A percentile compares a stretch with the other conserved stretches of the same genome.
These are phyloP conservation scores for Ammopiptanthus mongolicus DNA, from an alignment of 306 rosid species.

Conservation along the genomic window DNA sequence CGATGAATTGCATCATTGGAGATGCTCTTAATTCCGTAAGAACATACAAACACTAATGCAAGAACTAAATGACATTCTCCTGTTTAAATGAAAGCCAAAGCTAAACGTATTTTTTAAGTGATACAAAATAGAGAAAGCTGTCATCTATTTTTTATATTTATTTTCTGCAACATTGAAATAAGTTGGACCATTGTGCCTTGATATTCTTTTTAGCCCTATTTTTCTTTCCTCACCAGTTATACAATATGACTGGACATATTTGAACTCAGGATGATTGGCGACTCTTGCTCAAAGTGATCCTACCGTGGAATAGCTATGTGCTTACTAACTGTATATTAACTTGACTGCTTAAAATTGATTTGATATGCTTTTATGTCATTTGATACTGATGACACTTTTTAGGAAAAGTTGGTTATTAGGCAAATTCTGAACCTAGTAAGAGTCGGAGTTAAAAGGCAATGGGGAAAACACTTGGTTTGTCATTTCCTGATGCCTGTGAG, in stretches of 20 bases:
- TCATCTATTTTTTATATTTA: not conserved
- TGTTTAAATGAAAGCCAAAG: not conserved
- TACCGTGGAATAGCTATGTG: too few relatives aligned
- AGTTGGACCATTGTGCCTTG: not conserved
- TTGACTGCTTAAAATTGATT: not conserved
- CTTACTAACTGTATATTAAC: not conserved
- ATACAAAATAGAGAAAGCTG: slow-evolving; percentile 35
- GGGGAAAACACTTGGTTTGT: not conserved
- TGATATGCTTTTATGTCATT: not conserved
- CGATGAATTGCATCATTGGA: too few relatives aligned
- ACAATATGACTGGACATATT: too few relatives aligned
- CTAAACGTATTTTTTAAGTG: slow-evolving; percentile 36
- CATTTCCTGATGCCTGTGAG: not conserved
- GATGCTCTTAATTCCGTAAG: too few relatives aligned
- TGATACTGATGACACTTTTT: not conserved
- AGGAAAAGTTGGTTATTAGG: not conserved
- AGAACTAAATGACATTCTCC: too few relatives aligned
- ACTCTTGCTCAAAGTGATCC: too few relatives aligned
- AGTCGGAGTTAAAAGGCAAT: not conserved
- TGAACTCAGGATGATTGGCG: too few relatives aligned
- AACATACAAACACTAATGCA: not conserved
- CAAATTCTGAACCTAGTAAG: not conserved
- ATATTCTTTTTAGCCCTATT: not conserved
- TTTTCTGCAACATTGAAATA: not conserved
- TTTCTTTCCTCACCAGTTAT: not conserved